phyloP scores from a whole-genome alignment of 306 rosid genomes.

The Argentina anserina region DNA sequence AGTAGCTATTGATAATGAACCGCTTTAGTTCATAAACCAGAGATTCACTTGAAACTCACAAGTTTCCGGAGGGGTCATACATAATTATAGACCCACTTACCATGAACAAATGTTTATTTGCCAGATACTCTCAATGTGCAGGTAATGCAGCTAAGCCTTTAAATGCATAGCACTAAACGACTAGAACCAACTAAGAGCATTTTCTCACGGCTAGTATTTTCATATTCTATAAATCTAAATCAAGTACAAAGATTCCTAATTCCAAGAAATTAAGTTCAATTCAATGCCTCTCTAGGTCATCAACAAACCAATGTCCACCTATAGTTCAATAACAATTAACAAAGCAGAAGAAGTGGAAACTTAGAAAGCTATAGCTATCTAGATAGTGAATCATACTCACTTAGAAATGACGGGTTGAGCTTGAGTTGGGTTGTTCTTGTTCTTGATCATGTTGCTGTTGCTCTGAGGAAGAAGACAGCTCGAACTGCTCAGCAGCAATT shows the following conservation, averaged over 20 bases:
- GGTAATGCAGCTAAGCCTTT: background rate
- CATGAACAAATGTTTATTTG: no score
- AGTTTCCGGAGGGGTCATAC: no score
- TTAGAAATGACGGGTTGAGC: conserved; percentile 36
- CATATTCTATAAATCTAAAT: background rate
- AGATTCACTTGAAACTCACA: no score
- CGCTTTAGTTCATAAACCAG: no score
- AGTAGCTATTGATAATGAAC: no score
- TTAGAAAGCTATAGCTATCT: background rate
- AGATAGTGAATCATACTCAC: background rate
- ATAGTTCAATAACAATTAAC: background rate
- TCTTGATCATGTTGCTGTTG: background rate
- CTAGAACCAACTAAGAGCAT: background rate
- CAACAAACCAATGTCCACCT: background rate
- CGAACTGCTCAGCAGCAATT: conserved; percentile 29
- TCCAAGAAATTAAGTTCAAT: background rate
- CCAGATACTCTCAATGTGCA: background rate
- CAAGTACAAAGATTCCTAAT: background rate
- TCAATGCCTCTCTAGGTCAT: conserved; percentile 2
- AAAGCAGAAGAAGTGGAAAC: background rate
- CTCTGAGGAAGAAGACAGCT: conserved; percentile 29
- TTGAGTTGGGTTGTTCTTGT: conserved; percentile 17
- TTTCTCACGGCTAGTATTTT: no score
- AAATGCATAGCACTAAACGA: background rate
- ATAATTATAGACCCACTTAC: no score